Percentiles rank a stretch among this genome's conserved stretches.
Evolutionary conservation across 2,329 filamentous ascomycete genomes (phyloP).

Genomic region (Cladosporium sp.): DNA sequence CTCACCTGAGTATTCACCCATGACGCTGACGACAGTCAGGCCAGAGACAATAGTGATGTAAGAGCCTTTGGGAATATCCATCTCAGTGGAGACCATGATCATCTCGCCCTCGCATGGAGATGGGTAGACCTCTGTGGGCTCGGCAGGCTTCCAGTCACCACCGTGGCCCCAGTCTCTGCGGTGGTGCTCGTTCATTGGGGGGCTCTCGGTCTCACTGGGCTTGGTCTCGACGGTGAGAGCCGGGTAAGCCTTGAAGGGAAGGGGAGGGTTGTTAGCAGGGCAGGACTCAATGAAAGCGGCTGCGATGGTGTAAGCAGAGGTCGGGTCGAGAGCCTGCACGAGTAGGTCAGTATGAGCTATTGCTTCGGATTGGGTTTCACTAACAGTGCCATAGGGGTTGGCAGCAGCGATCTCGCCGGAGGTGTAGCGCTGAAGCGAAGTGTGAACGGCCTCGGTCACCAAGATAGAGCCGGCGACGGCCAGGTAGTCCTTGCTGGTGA

Average conservation of each 20-base stretch:
- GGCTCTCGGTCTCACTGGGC: neutral
- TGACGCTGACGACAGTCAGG: constrained; percentile 22
- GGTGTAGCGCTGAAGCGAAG: constrained; percentile 53
- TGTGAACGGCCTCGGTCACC: constrained; percentile 64
- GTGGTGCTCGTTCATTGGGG: neutral
- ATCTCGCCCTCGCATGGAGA: constrained; percentile 16
- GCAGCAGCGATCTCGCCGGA: constrained; percentile 56
- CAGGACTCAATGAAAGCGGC: constrained; percentile 61
- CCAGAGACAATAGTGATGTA: constrained; percentile 26
- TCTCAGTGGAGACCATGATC: constrained; percentile 19
- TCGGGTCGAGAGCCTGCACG: constrained; percentile 51
- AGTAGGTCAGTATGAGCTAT: neutral
- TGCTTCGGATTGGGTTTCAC: neutral
- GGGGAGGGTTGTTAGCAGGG: constrained; percentile 53
- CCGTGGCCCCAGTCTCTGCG: neutral
- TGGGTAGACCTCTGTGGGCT: neutral
- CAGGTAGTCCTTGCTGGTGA: constrained; percentile 60
- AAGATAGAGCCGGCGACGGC: constrained; percentile 62
- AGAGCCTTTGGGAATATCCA: constrained; percentile 15
- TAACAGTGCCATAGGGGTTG: constrained; percentile 56
- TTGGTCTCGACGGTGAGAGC: constrained; percentile 21
- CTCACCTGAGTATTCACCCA: constrained; percentile 20
- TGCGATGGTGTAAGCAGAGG: constrained; percentile 65
- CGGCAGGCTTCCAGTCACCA: neutral
- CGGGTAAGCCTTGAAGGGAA: constrained; percentile 56